A percentile compares a stretch with the other conserved stretches of the same genome.
Evolutionary conservation across 2,329 filamentous ascomycete genomes (phyloP).

Genomic region (Lasiodiplodia sp.): DNA sequence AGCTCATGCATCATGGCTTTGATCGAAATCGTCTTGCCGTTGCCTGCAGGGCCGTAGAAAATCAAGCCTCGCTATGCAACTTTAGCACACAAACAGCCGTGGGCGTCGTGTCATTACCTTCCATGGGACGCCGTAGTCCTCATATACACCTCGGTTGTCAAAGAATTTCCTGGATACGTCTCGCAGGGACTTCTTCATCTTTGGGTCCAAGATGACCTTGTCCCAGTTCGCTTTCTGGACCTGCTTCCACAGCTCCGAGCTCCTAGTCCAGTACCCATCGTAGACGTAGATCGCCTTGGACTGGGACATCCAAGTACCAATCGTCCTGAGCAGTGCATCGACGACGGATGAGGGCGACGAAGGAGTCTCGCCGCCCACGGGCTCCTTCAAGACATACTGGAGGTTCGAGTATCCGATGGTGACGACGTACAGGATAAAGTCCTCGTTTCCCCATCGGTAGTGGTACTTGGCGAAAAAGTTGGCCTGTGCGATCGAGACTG

Average conservation of each 20-base stretch:
- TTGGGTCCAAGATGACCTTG: conserved; percentile 70
- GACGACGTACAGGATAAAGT: conserved; percentile 51
- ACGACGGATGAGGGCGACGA: conserved; percentile 45
- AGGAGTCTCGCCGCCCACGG: conserved; percentile 41
- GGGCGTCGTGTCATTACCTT: conserved; percentile 51
- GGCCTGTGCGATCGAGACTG: conserved; percentile 46
- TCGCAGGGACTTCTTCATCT: conserved; percentile 70
- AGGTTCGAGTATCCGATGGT: conserved; percentile 36
- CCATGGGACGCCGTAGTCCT: conserved; percentile 70
- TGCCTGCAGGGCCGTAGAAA: conserved; percentile 70
- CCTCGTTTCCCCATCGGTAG: conserved; percentile 48
- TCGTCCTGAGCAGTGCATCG: conserved; percentile 47
- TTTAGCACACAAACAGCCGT: conserved; percentile 43
- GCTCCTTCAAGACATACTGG: conserved; percentile 53
- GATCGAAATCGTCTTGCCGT: conserved; percentile 75
- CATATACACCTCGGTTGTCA: conserved; percentile 64
- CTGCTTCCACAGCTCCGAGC: conserved; percentile 64
- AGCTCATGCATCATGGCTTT: conserved; percentile 74
- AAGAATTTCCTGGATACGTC: conserved; percentile 72
- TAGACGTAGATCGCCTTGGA: conserved; percentile 54
- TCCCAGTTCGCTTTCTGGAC: conserved; percentile 63
- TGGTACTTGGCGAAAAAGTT: conserved; percentile 51
- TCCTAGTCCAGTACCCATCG: conserved; percentile 66
- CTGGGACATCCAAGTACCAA: conserved; percentile 48
- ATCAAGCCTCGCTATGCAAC: conserved; percentile 66